Conservation (phyloP, 2,329 filamentous ascomycete species). For the Diaporthe australafricana region DNA sequence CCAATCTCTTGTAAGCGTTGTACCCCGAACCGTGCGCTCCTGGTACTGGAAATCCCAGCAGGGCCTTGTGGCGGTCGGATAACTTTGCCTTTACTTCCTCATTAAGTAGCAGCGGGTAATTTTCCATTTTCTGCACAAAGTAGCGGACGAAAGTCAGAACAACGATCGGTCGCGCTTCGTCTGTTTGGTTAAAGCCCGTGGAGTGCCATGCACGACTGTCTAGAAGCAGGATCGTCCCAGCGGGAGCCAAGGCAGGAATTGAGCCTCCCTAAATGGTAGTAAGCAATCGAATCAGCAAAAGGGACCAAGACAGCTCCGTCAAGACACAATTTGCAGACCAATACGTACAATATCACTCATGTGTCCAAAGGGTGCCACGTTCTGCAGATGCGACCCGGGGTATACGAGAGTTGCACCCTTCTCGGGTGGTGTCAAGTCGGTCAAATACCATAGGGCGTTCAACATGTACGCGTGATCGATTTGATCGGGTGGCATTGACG, state of each 20-base stretch:
- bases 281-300: not conserved
- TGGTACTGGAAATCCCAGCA: not conserved
- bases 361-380: constrained; percentile 13
- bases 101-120: constrained; percentile 8
- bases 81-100: constrained; percentile 5
- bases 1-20: constrained; percentile 13
- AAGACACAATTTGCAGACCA: not conserved
- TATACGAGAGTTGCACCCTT: constrained; percentile 18
- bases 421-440: constrained; percentile 22
- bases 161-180: constrained; percentile 4
- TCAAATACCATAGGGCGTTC: constrained; percentile 9
- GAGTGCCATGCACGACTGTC: constrained; percentile 24
- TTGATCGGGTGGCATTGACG: constrained; percentile 13
- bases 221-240: constrained; percentile 8
- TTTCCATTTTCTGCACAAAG: constrained; percentile 20
- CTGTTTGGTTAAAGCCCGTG: constrained; percentile 12
- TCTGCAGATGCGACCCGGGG: constrained; percentile 14
- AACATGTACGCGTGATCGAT: constrained; percentile 11
- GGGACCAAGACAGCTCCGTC: not conserved
- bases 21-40: constrained; percentile 21
- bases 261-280: constrained; percentile 11
- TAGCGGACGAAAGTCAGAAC: constrained; percentile 3
- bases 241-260: constrained; percentile 11
- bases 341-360: not conserved
- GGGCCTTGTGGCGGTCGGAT: constrained; percentile 8